Evolutionary conservation across 192 early-diverging fungal genomes (phyloP), one percentile per base, ranked within the genome.

Genomic region (Coemansia sp.): DNA sequence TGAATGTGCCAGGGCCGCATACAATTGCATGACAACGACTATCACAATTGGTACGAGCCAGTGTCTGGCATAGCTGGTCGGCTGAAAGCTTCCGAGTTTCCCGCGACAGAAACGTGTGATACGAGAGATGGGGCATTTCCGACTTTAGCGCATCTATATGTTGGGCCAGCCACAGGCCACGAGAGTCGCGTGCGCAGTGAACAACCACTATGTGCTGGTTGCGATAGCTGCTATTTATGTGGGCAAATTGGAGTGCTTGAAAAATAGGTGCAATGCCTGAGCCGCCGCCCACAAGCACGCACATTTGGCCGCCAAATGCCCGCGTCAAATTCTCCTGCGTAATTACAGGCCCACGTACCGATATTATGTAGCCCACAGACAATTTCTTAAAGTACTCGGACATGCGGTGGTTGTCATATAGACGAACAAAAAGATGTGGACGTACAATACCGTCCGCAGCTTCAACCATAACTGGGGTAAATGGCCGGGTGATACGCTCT

Each of bases 181-280:
- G 11, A 5, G n/a, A 17, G 23, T 69, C 57, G 9, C 39, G 57
- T 10, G 66, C 67, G 22, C 75, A 78, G 17, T 78, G 75, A 5
- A 72, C 38, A 10, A 69, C 21, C 0, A 69, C 51, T 2, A 78
- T 59, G 24, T 51, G 69, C 10, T 49, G 58, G n/a, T 47, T 3
- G 45, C 52, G 47, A 45, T 78, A 72, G 11, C 50, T 54, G 24
- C 23, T 29, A 56, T 69, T 68, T 24, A 65, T 23, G 27, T 62
- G 63, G 1, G 75, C 75, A 59, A 66, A 78, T 53, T 72, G 75
- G 29, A 78, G 43, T 2, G 60, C 25, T 32, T 78, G 75, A 47
- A 79, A 72, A 21, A 79, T 51, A 1, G 76, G 70, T 14, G 76
- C 70, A 60, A 79, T 67, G 10, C 76, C 76, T 9, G 76, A 79